phyloP scores from a whole-genome alignment of 768 basidiomycete genomes.

The Lentinula sp. region DNA sequence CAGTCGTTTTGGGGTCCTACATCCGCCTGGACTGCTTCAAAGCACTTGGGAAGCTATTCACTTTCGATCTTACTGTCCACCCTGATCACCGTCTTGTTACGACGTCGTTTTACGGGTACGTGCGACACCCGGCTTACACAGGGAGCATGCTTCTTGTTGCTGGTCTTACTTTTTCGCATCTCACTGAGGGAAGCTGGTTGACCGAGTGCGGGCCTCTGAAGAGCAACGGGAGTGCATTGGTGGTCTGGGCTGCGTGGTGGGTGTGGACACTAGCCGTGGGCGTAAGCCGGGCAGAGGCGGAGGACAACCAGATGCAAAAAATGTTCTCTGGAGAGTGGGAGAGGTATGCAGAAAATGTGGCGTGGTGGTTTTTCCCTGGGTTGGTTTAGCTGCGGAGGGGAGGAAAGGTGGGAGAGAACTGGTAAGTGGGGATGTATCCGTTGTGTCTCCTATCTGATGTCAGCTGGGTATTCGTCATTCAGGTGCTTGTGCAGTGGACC shows the following conservation, averaged over 20 bases:
- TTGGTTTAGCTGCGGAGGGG: constrained; percentile 11
- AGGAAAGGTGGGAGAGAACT: background rate
- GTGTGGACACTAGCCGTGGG: constrained; percentile 35
- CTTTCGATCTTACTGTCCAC: constrained; percentile 52
- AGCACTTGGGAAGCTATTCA: constrained; percentile 48
- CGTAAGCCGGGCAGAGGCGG: constrained; percentile 37
- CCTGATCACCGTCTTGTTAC: constrained; percentile 47
- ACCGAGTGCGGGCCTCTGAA: constrained; percentile 25
- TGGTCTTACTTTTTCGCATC: constrained; percentile 39
- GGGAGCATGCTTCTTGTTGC: constrained; percentile 45
- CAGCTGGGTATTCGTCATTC: background rate
- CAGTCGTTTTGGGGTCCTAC: constrained; percentile 35
- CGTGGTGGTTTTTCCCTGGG: constrained; percentile 43
- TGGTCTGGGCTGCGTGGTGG: constrained; percentile 33
- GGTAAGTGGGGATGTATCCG: background rate
- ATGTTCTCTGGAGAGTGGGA: constrained; percentile 40
- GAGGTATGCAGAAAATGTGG: constrained; percentile 32
- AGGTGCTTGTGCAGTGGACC: background rate
- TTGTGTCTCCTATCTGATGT: background rate
- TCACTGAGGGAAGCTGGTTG: constrained; percentile 41
- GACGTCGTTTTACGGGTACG: constrained; percentile 39
- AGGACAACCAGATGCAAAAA: constrained; percentile 39
- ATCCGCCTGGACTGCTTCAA: constrained; percentile 49
- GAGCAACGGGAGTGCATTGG: constrained; percentile 14
- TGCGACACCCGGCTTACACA: constrained; percentile 52